Evolutionary conservation across 2,329 filamentous ascomycete species (phyloP).

Genomic region (Bipolaris cookei): DNA sequence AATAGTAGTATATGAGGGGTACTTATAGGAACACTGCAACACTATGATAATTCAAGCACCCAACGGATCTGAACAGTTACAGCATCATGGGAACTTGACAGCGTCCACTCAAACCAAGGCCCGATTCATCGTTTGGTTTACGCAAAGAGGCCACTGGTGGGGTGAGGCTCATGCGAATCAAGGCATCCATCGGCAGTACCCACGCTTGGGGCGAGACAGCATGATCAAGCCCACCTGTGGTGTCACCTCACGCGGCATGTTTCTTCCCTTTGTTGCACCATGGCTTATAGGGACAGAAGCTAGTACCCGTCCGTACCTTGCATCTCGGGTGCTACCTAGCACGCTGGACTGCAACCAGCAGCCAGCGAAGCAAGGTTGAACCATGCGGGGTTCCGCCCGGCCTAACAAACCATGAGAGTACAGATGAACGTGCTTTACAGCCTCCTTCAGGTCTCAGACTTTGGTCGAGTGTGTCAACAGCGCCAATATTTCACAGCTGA

Average conservation of each 20-base stretch:
- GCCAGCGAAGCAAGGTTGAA: constrained; percentile 2
- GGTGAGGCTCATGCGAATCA: too few relatives aligned
- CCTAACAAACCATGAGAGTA: not conserved
- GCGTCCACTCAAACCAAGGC: not conserved
- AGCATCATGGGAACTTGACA: not conserved
- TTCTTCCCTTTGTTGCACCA: not conserved
- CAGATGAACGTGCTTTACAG: not conserved
- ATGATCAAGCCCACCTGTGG: constrained; percentile 2
- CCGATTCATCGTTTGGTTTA: too few relatives aligned
- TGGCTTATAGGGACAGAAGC: not conserved
- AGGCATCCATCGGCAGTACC: not conserved
- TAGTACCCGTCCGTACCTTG: constrained; percentile 16
- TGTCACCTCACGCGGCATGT: constrained; percentile 6
- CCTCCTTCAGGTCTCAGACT: not conserved
- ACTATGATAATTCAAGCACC: not conserved
- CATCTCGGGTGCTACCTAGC: constrained; percentile 10
- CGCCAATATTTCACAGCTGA: not conserved
- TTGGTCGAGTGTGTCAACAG: not conserved
- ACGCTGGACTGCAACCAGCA: constrained; percentile 6
- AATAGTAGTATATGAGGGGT: not conserved
- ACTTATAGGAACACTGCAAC: constrained; percentile 5
- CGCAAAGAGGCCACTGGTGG: too few relatives aligned
- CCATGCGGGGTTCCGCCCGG: constrained; percentile 8
- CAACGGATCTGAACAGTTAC: not conserved
- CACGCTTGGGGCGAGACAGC: constrained; percentile 4